Base-by-base conservation (phyloP, 352 stramenopile genomes). In the Phytophthora capsici region DNA sequence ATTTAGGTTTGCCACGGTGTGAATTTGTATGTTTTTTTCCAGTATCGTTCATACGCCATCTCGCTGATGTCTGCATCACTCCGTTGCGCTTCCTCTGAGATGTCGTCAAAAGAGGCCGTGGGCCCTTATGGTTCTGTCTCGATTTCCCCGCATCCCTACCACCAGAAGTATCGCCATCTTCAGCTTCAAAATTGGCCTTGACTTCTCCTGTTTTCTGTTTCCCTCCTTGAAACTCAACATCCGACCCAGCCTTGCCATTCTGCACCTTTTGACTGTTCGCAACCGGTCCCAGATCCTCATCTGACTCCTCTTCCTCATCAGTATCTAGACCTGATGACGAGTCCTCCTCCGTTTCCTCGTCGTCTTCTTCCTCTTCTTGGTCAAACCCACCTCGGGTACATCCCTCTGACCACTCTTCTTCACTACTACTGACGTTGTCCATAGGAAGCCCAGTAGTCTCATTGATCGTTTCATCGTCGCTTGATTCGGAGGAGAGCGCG, bases 91-190 rank as follows among this genome's bases (percentile, higher is more conserved):
- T 66, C 37, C 46, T 65, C 32, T 71, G 50, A 13, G 57, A 32
- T 7, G 71, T 79, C 30, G 57, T 67, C 26, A 79, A 47, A 28
- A 73, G 47, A 10, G 71, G 71, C 2, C 71, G 57, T 22, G 71
- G 28, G 1, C n/a, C 48, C 14, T 54, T 67, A 28, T 57, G 25
- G 8, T 38, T 49, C 19, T 28, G 26, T 26, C 6, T 23, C 1
- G 14, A 14, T 2, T 52, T 30, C 13, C 43, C 45, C 9, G 25
- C 23, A 1, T 61, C 34, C 22, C 26, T 43, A 30, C 44, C 34
- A 10, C 43, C 58, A 55, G 56, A 49, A 34, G 45, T 19, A 28
- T 12, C 38, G 2, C 54, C 41, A 37, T 13, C 14, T 6, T 49
- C 45, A 13, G 14, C 10, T 53, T 55, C n/a, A n/a, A 7, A 19